Percentiles rank a stretch among this genome's conserved stretches.
Evolutionary conservation across 345 rosid species (phyloP).

Genomic region (Populus simonii): DNA sequence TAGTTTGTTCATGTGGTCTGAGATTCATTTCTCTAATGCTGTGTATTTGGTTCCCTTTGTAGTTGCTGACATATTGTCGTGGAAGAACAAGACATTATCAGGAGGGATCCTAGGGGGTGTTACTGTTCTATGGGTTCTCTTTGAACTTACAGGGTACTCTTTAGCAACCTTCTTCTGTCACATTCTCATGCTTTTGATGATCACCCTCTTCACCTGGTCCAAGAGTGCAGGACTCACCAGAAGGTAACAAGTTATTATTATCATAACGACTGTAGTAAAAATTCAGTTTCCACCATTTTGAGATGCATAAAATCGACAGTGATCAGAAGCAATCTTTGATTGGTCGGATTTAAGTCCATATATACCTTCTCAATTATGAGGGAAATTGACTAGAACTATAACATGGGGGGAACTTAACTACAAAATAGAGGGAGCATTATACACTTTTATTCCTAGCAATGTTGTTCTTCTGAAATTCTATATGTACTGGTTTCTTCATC

Average conservation of each 20-base stretch:
- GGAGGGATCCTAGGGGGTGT: background rate
- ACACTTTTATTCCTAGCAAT: background rate
- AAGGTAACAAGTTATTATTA: background rate
- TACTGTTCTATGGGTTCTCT: background rate
- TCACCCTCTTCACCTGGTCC: slow-evolving; percentile 7
- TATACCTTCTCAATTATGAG: too few species aligned
- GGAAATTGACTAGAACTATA: too few species aligned
- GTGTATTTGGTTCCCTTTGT: background rate
- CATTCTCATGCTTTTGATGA: background rate
- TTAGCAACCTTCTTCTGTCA: slow-evolving; percentile 1
- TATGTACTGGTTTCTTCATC: background rate
- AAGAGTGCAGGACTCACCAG: background rate
- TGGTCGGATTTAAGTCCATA: too few species aligned
- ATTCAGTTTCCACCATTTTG: too few species aligned
- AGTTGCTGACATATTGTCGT: slow-evolving; percentile 11
- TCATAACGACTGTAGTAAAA: too few species aligned
- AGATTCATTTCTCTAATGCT: too few species aligned
- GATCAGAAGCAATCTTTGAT: too few species aligned
- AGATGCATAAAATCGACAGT: too few species aligned
- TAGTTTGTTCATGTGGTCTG: too few species aligned
- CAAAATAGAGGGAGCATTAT: too few species aligned
- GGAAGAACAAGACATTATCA: slow-evolving; percentile 3
- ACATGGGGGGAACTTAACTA: too few species aligned
- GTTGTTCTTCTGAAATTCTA: background rate
- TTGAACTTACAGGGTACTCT: slow-evolving; percentile 1